phyloP scores from a whole-genome alignment of 768 basidiomycete genomes.

The Russula brevipes region DNA sequence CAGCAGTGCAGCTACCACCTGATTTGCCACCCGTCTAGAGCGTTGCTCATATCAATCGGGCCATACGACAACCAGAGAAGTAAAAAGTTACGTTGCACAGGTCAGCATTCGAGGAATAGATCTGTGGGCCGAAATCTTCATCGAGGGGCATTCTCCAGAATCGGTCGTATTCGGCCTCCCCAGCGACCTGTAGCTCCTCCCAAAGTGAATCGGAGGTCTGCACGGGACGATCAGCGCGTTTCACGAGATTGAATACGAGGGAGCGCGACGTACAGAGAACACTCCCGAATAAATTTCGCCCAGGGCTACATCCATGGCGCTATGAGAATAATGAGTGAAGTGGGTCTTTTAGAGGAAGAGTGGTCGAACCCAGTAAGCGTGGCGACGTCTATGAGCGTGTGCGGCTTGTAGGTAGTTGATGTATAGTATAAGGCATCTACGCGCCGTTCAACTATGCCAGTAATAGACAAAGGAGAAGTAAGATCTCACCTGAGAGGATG shows the following conservation, averaged over 20 bases:
- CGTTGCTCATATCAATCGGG: not conserved
- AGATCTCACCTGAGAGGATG: slow-evolving; percentile 57
- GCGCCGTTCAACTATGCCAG: not conserved
- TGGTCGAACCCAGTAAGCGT: slow-evolving; percentile 67
- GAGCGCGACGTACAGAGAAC: slow-evolving; percentile 52
- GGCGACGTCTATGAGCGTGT: slow-evolving; percentile 81
- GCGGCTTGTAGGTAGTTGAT: slow-evolving; percentile 68
- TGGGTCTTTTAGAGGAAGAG: slow-evolving; percentile 12
- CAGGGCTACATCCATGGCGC: slow-evolving; percentile 66
- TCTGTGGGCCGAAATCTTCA: slow-evolving; percentile 74
- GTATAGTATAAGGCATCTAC: slow-evolving; percentile 82
- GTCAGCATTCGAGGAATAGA: slow-evolving; percentile 73
- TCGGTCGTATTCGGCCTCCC: slow-evolving; percentile 69
- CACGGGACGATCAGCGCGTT: not conserved
- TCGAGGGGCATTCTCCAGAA: slow-evolving; percentile 92
- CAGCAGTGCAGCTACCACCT: slow-evolving; percentile 75
- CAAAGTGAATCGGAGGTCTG: slow-evolving; percentile 75
- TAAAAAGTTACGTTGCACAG: slow-evolving; percentile 59
- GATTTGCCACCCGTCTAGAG: slow-evolving; percentile 63
- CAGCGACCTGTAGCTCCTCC: slow-evolving; percentile 61
- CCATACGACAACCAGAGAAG: slow-evolving; percentile 1
- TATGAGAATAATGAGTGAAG: slow-evolving; percentile 29
- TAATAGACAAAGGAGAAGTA: not conserved
- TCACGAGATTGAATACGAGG: not conserved
- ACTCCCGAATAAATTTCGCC: slow-evolving; percentile 77